Evolutionary conservation across 2,329 filamentous ascomycete genomes (phyloP).

Genomic region (Dactylellina leptospora): DNA sequence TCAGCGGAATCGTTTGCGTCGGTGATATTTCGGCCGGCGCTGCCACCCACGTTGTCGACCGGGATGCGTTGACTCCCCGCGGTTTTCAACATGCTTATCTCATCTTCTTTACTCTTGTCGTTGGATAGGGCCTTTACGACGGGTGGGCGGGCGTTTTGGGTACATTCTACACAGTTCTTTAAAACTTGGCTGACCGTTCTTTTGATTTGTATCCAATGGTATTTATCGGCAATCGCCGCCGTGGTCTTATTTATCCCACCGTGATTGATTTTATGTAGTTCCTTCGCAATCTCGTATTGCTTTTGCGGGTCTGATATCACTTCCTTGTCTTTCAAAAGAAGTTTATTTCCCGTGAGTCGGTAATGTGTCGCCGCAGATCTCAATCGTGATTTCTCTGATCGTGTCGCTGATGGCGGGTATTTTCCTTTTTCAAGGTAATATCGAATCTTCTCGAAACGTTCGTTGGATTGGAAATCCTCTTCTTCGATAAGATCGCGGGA

Average conservation of each 20-base stretch:
- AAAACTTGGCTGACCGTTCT: conserved; percentile 96
- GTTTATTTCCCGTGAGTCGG: conserved; percentile 76
- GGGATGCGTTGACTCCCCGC: neutral
- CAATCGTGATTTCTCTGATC: conserved; percentile 93
- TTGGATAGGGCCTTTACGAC: conserved; percentile 52
- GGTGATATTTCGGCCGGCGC: neutral
- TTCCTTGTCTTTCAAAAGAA: conserved; percentile 98
- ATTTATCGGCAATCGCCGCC: conserved; percentile 88
- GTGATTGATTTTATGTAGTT: conserved; percentile 78
- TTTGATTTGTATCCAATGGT: conserved; percentile 98
- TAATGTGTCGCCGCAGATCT: conserved; percentile 95
- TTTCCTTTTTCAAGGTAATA: conserved; percentile 95
- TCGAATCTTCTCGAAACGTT: conserved; percentile 98
- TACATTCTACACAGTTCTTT: conserved; percentile 88
- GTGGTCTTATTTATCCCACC: conserved; percentile 99
- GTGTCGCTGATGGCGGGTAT: conserved; percentile 91
- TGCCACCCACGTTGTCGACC: neutral
- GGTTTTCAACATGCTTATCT: neutral
- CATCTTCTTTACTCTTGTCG: conserved; percentile 22
- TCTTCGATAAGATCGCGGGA: conserved; percentile 66
- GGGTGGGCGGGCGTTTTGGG: conserved; percentile 74
- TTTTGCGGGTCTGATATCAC: conserved; percentile 88
- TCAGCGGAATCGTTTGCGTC: conserved; percentile 8
- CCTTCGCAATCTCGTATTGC: conserved; percentile 87
- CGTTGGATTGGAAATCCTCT: conserved; percentile 76